phyloP scores from a whole-genome alignment of 768 basidiomycete species.

The Pleurotus giganteus region DNA sequence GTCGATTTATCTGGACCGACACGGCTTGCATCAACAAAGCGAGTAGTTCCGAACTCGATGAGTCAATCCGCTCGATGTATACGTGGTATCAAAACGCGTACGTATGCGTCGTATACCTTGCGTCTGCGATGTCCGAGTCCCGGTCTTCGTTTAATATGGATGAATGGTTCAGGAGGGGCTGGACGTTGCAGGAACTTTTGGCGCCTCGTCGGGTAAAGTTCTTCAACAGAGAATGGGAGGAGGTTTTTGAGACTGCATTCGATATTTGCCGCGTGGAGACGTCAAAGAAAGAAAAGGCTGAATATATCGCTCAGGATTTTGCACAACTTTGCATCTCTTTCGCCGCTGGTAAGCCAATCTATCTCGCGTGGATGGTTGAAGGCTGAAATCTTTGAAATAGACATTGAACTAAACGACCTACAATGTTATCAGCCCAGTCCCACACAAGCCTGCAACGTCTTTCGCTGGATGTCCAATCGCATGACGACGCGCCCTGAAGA shows the following conservation, averaged over 20 bases:
- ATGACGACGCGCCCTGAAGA: slow-evolving; percentile 2
- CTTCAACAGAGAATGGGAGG: background rate
- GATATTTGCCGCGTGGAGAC: background rate
- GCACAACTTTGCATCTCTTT: too few relatives aligned
- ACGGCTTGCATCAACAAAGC: background rate
- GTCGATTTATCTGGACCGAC: background rate
- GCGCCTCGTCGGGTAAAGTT: background rate
- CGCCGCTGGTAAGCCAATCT: too few relatives aligned
- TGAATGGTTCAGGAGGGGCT: background rate
- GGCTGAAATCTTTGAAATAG: background rate
- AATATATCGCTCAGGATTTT: too few relatives aligned
- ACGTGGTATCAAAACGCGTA: slow-evolving; percentile 1
- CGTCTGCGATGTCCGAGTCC: background rate
- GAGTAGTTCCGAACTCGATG: background rate
- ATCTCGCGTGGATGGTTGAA: too few relatives aligned
- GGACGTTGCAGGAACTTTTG: slow-evolving; percentile 1
- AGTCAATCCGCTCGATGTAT: slow-evolving; percentile 3
- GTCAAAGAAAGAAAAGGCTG: background rate
- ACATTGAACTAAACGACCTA: background rate
- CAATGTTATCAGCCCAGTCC: background rate
- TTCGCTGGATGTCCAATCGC: background rate
- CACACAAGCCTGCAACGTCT: background rate
- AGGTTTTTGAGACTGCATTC: background rate
- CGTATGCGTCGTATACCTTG: background rate
- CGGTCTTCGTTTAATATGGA: background rate